These are phyloP conservation scores for Phytophthora sp. DNA, from an alignment of 352 stramenopile genomes.

Conservation along the genomic window DNA sequence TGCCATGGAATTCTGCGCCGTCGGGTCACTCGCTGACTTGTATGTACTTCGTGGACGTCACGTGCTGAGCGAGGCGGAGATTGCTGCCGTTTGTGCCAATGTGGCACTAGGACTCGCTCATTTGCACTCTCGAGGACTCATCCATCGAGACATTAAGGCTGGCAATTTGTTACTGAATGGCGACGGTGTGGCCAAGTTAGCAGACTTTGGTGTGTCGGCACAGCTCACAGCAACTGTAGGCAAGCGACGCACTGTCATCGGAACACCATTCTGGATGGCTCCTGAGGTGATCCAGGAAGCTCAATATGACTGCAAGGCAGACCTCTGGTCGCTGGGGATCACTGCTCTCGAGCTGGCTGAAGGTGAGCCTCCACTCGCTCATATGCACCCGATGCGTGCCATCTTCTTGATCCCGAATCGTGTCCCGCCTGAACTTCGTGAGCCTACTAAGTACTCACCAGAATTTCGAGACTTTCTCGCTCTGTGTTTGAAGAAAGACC, in stretches of 20 bases:
- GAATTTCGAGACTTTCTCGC: slow-evolving; percentile 68
- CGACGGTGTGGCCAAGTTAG: slow-evolving; percentile 80
- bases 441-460: slow-evolving; percentile 48
- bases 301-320: slow-evolving; percentile 83
- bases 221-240: slow-evolving; percentile 90
- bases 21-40: slow-evolving; percentile 84
- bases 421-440: slow-evolving; percentile 54
- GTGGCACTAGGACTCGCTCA: slow-evolving; percentile 77
- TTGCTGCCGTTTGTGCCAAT: slow-evolving; percentile 76
- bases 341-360: slow-evolving; percentile 92
- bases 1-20: slow-evolving; percentile 90
- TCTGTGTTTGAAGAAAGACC: slow-evolving; percentile 73
- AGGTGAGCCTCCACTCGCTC: slow-evolving; percentile 79
- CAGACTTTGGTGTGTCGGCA: slow-evolving; percentile 92
- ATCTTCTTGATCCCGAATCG: slow-evolving; percentile 85
- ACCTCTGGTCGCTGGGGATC: slow-evolving; percentile 89
- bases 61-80: slow-evolving; percentile 67
- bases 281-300: slow-evolving; percentile 91
- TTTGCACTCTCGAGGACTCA: slow-evolving; percentile 77
- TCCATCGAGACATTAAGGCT: slow-evolving; percentile 91
- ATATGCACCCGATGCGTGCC: slow-evolving; percentile 89
- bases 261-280: slow-evolving; percentile 93
- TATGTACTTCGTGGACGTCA: slow-evolving; percentile 55
- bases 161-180: slow-evolving; percentile 83
- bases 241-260: slow-evolving; percentile 91